A percentile compares a stretch with the other conserved stretches of the same genome.
Conservation (phyloP, 2,329 filamentous ascomycete genomes). For the Gnomoniopsis smithogilvyi region DNA sequence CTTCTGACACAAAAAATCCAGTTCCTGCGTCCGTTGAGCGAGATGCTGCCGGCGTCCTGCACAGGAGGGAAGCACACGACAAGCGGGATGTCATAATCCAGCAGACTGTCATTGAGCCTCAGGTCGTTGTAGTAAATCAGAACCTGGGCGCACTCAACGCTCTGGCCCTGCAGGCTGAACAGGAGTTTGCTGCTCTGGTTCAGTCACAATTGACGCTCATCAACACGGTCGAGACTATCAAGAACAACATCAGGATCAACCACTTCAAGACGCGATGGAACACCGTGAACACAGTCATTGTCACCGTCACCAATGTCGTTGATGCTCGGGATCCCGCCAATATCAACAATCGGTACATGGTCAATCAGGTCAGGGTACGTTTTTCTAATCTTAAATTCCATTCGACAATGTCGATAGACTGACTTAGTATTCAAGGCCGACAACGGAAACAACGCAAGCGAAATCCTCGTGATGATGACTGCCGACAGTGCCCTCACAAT, state of each 20-base stretch:
- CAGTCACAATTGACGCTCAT: constrained; percentile 34
- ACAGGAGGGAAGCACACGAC: constrained; percentile 24
- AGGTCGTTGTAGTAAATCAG: constrained; percentile 32
- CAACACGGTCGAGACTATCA: constrained; percentile 36
- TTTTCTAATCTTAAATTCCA: too few relatives aligned
- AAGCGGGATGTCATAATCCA: constrained; percentile 29
- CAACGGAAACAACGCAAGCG: constrained; percentile 31
- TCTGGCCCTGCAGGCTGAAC: constrained; percentile 32
- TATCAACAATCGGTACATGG: constrained; percentile 34
- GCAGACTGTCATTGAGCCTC: constrained; percentile 27
- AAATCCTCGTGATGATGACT: constrained; percentile 37
- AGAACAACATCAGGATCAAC: constrained; percentile 41
- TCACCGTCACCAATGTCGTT: constrained; percentile 34
- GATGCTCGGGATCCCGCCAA: constrained; percentile 29
- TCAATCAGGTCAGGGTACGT: constrained; percentile 31
- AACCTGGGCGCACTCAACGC: constrained; percentile 33
- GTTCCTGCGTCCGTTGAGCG: constrained; percentile 23
- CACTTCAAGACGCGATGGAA: constrained; percentile 28
- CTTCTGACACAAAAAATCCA: constrained; percentile 18
- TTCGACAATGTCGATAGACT: neutral
- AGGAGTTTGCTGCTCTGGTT: constrained; percentile 34
- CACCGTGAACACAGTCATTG: constrained; percentile 34
- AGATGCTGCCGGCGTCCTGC: constrained; percentile 21
- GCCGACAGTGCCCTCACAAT: constrained; percentile 34
- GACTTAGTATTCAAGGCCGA: constrained; percentile 24